phyloP scores from a whole-genome alignment of 345 rosid species.

The Syzygium oleosum region DNA sequence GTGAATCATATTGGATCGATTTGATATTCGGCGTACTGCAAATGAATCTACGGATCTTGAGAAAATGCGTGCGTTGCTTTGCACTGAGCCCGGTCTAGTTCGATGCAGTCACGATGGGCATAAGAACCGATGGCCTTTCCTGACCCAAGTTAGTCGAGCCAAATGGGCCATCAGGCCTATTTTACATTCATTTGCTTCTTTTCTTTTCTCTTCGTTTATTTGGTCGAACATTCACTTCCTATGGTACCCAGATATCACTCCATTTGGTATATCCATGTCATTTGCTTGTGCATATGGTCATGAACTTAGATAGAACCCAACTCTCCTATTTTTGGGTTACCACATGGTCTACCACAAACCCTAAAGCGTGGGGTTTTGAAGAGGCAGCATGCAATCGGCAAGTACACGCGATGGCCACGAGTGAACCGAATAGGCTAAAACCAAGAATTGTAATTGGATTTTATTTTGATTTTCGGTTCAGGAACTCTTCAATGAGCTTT shows the following conservation, averaged over 20 bases:
- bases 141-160: neutral
- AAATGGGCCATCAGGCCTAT: neutral
- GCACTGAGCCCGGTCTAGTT: neutral
- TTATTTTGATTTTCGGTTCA: too few species aligned
- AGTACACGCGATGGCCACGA: too few species aligned
- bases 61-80: neutral
- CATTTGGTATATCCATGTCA: neutral
- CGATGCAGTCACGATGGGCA: neutral
- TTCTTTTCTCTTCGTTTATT: neutral
- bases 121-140: neutral
- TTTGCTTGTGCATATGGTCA: neutral
- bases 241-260: neutral
- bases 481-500: too few species aligned
- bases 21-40: neutral
- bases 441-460: too few species aligned
- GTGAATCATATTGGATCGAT: neutral
- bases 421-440: too few species aligned
- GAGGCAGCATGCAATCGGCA: too few species aligned
- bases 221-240: neutral
- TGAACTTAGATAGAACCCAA: neutral
- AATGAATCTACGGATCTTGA: neutral
- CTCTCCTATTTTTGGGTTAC: neutral
- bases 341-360: neutral
- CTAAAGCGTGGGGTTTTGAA: neutral
- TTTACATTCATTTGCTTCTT: neutral